A percentile compares a stretch with the other conserved stretches of the same genome.
Evolutionary conservation across 805 yeast genomes (phyloP).

Genomic region (Scheffersomyces amazonensis): DNA sequence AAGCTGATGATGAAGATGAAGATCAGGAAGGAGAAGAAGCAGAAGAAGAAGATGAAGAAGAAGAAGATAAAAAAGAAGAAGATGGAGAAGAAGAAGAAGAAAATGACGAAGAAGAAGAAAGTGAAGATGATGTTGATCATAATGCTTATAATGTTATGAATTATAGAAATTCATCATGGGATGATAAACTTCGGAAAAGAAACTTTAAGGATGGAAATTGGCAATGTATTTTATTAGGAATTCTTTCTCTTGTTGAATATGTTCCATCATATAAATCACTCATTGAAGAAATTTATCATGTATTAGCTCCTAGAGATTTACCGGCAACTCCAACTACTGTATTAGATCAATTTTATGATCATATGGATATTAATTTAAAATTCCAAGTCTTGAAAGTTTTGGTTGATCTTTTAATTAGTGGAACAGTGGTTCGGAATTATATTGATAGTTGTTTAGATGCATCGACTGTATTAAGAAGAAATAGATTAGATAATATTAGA

Average conservation of each 20-base stretch:
- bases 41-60: slow-evolving; percentile 16
- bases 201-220: slow-evolving; percentile 82
- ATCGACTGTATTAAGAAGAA: slow-evolving; percentile 59
- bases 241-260: slow-evolving; percentile 59
- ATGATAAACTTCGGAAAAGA: slow-evolving; percentile 69
- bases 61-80: slow-evolving; percentile 17
- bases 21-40: too few species aligned
- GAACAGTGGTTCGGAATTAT: slow-evolving; percentile 55
- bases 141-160: slow-evolving; percentile 51
- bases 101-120: slow-evolving; percentile 16
- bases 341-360: slow-evolving; percentile 51
- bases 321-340: slow-evolving; percentile 51
- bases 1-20: slow-evolving; percentile 18
- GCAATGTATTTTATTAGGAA: slow-evolving; percentile 75
- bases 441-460: slow-evolving; percentile 70
- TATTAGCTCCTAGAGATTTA: slow-evolving; percentile 55
- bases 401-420: slow-evolving; percentile 57
- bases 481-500: slow-evolving; percentile 60
- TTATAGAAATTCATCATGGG: slow-evolving; percentile 68
- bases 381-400: slow-evolving; percentile 59
- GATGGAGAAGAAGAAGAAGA: slow-evolving; percentile 12
- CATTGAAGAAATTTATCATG: slow-evolving; percentile 48
- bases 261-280: slow-evolving; percentile 51
- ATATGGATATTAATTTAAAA: slow-evolving; percentile 52
- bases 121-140: slow-evolving; percentile 21